Evolutionary conservation across 441 rosid species (phyloP).

Genomic region (Gossypium davidsonii): DNA sequence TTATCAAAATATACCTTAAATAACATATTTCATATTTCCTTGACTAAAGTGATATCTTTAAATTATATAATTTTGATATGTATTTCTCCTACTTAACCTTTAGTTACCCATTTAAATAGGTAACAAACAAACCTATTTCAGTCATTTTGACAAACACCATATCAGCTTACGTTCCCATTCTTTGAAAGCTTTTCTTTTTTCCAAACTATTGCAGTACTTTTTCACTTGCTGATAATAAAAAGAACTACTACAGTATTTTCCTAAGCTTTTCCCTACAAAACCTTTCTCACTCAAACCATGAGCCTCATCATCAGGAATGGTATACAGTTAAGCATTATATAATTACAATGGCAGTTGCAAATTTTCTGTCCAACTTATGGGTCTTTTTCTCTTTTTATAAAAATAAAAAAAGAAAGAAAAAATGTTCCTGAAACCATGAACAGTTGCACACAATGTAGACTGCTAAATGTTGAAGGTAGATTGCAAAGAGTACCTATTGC

Average conservation of each 20-base stretch:
- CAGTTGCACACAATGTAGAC: background rate
- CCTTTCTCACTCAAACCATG: background rate
- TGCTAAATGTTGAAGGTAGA: background rate
- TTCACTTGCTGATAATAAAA: background rate
- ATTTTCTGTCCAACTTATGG: background rate
- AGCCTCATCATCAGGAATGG: background rate
- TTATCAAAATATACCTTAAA: background rate
- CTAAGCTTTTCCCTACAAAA: background rate
- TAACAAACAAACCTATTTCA: background rate
- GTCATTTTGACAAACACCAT: background rate
- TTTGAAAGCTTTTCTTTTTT: background rate
- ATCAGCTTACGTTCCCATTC: background rate
- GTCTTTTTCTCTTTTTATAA: background rate
- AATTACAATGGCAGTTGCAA: background rate
- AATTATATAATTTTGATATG: background rate
- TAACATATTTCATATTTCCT: background rate
- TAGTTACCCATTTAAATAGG: background rate
- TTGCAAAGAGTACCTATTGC: background rate
- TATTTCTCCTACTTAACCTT: background rate
- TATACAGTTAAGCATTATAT: background rate
- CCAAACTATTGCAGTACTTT: background rate
- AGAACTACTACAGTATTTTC: background rate
- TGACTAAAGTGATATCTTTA: background rate
- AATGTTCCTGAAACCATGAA: background rate
- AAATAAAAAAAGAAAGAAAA: background rate